phyloP scores from a whole-genome alignment of 2,329 filamentous ascomycete species.

The Trichoderma sp. region DNA sequence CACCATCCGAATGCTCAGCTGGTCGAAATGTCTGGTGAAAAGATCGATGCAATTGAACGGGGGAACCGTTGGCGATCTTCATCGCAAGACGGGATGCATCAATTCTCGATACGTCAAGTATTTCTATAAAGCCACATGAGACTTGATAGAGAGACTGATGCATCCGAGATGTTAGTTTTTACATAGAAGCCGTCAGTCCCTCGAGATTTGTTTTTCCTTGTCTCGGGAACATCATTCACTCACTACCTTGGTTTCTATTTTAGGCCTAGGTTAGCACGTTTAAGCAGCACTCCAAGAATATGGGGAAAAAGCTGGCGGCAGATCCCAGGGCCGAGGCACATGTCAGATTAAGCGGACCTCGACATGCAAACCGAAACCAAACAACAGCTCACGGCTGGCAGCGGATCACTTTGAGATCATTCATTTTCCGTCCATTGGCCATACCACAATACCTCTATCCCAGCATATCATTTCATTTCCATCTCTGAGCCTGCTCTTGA shows the following conservation, averaged over 20 bases:
- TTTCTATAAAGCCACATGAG: too few species aligned
- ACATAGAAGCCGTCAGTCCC: background rate
- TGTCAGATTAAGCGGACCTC: slow-evolving; percentile 25
- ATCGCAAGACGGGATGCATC: background rate
- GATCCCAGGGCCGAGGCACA: slow-evolving; percentile 35
- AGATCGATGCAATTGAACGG: background rate
- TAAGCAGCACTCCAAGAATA: background rate
- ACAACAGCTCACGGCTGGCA: background rate
- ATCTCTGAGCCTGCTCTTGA: background rate
- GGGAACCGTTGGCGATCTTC: background rate
- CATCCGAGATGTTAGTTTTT: background rate
- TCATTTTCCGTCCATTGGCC: background rate
- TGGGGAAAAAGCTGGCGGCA: slow-evolving; percentile 6
- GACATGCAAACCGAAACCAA: background rate
- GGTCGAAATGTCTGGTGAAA: background rate
- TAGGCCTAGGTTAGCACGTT: background rate
- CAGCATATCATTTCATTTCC: background rate
- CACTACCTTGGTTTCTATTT: background rate
- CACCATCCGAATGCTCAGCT: background rate
- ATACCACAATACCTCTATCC: background rate
- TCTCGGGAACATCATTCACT: background rate
- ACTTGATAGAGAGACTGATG: background rate
- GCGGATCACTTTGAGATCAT: background rate
- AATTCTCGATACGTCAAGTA: background rate
- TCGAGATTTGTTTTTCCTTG: background rate